Percentiles rank a stretch among this genome's conserved stretches.
These are phyloP conservation scores for Ustilago nuda DNA, from an alignment of 1,284 basidiomycete species.

Conservation along the genomic window DNA sequence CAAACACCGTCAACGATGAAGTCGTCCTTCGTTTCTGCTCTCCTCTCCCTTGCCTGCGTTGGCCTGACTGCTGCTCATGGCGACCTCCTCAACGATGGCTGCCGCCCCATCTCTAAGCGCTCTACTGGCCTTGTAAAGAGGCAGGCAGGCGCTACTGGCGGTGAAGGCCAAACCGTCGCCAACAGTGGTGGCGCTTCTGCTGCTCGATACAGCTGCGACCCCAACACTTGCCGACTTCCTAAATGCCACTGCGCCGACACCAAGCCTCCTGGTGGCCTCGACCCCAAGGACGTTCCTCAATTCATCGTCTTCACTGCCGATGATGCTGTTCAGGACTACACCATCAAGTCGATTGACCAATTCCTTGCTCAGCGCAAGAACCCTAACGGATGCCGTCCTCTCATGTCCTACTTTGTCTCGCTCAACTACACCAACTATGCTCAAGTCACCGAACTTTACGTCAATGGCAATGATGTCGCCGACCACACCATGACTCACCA, in stretches of 20 bases:
- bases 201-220: slow-evolving; percentile 61
- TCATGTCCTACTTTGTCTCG: slow-evolving; percentile 66
- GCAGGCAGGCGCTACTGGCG: slow-evolving; percentile 30
- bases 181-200: slow-evolving; percentile 53
- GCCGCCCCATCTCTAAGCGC: slow-evolving; percentile 44
- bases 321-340: slow-evolving; percentile 79
- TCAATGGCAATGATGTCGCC: slow-evolving; percentile 86
- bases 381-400: slow-evolving; percentile 82
- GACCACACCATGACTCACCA: slow-evolving; percentile 90
- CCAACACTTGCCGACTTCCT: slow-evolving; percentile 56
- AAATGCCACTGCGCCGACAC: slow-evolving; percentile 62
- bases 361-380: slow-evolving; percentile 82
- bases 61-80: slow-evolving; percentile 37
- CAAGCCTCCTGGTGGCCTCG: slow-evolving; percentile 61
- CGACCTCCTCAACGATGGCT: slow-evolving; percentile 45
- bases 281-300: slow-evolving; percentile 54
- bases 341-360: slow-evolving; percentile 78
- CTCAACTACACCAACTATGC: slow-evolving; percentile 82
- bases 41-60: slow-evolving; percentile 33
- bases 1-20: slow-evolving; percentile 23
- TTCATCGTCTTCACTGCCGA: slow-evolving; percentile 67
- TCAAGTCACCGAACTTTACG: slow-evolving; percentile 82
- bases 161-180: slow-evolving; percentile 50
- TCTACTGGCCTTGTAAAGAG: slow-evolving; percentile 27
- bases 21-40: slow-evolving; percentile 20